Evolutionary conservation across 495 filamentous ascomycete genomes (phyloP).

Genomic region (Podospora comata): DNA sequence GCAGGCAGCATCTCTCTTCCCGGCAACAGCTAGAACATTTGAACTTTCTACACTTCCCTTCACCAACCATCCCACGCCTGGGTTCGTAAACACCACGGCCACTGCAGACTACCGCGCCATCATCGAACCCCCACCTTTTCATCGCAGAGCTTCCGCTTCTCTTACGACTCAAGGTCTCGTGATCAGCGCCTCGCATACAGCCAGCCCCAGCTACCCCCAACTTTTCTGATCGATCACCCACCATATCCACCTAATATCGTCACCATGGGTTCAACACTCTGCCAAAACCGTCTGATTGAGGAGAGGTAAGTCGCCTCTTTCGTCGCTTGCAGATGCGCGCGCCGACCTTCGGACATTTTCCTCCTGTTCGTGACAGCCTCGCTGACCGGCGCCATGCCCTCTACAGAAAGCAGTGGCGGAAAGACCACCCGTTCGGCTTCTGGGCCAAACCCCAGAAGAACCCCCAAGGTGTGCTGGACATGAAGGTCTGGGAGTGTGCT

Average conservation of each 20-base stretch:
- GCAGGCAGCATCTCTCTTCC: neutral
- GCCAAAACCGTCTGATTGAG: slow-evolving; percentile 83
- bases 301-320: slow-evolving; percentile 64
- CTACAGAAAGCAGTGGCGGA: slow-evolving; percentile 88
- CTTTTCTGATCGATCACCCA: neutral
- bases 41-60: neutral
- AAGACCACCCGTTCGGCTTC: slow-evolving; percentile 97
- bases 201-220: neutral
- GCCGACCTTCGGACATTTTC: neutral
- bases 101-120: neutral
- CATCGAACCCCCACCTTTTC: neutral
- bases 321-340: slow-evolving; percentile 1
- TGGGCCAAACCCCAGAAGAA: slow-evolving; percentile 84
- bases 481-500: slow-evolving; percentile 95
- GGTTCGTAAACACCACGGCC: neutral
- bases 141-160: neutral
- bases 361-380: slow-evolving; percentile 5
- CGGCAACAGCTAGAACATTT: neutral
- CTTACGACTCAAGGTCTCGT: neutral
- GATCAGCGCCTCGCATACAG: neutral
- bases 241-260: neutral
- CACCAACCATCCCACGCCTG: neutral
- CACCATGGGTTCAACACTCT: slow-evolving; percentile 45
- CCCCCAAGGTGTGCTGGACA: slow-evolving; percentile 73
- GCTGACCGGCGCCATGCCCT: slow-evolving; percentile 14